These are phyloP conservation scores for Penicillium arizonense DNA, from an alignment of 495 filamentous ascomycete species.

Conservation along the genomic window DNA sequence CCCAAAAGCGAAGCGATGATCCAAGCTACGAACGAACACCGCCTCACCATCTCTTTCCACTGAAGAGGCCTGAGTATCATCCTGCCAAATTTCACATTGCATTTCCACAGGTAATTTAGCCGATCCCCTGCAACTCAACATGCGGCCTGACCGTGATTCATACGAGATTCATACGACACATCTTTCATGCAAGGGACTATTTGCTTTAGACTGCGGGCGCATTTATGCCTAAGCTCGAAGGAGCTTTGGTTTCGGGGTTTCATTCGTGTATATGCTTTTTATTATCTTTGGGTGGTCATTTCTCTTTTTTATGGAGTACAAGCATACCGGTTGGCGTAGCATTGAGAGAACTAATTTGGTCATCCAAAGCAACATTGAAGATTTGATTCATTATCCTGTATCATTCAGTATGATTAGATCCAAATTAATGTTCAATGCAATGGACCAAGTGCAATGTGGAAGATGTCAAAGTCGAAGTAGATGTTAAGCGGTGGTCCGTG, in stretches of 20 bases:
- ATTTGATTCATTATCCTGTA: neutral
- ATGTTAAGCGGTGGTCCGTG: constrained; percentile 37
- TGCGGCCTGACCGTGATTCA: too few species aligned
- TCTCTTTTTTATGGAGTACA: neutral
- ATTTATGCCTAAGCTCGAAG: constrained; percentile 9
- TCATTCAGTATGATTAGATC: too few species aligned
- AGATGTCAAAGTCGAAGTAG: neutral
- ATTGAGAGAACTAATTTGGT: neutral
- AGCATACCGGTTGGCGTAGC: constrained; percentile 2
- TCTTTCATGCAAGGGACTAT: neutral
- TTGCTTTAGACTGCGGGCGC: neutral
- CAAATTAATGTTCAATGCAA: too few species aligned
- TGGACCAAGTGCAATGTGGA: too few species aligned
- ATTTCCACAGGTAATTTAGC: neutral
- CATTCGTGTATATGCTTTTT: constrained; percentile 5
- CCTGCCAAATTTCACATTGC: neutral
- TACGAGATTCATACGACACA: neutral
- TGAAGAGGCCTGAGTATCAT: neutral
- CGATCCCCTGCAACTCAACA: too few species aligned
- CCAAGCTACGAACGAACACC: neutral
- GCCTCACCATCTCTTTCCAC: neutral
- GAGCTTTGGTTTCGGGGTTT: constrained; percentile 8
- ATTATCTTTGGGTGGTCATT: constrained; percentile 2
- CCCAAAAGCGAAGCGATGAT: neutral
- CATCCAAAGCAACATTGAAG: constrained; percentile 3